These are phyloP conservation scores for Beauveria varroae DNA, from an alignment of 2,329 filamentous ascomycete species.

Conservation along the genomic window DNA sequence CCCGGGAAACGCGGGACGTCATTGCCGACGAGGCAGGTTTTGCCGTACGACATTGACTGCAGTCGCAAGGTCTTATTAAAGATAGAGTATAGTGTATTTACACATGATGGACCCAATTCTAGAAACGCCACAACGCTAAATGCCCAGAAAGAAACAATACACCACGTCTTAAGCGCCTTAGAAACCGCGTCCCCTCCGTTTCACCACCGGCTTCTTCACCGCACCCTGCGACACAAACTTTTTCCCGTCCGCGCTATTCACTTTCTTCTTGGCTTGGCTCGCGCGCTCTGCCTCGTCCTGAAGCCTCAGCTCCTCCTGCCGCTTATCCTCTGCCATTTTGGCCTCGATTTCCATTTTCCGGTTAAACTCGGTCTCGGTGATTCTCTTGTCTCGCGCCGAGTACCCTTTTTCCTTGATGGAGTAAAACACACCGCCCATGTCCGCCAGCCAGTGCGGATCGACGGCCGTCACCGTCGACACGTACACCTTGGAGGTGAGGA, in stretches of 20 bases:
- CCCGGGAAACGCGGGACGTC: slow-evolving; percentile 57
- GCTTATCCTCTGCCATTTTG: slow-evolving; percentile 83
- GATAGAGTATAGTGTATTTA: not conserved
- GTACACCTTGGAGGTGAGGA: slow-evolving; percentile 94
- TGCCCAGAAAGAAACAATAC: not conserved
- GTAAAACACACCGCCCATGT: slow-evolving; percentile 95
- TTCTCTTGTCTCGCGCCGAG: slow-evolving; percentile 73
- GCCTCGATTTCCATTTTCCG: slow-evolving; percentile 86
- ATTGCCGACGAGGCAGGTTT: slow-evolving; percentile 65
- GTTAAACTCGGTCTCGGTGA: slow-evolving; percentile 90
- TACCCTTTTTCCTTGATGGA: slow-evolving; percentile 97
- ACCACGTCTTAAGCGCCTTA: slow-evolving; percentile 19
- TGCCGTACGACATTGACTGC: slow-evolving; percentile 37
- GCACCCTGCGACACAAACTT: slow-evolving; percentile 55
- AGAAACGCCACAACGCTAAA: slow-evolving; percentile 9
- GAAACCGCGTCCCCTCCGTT: slow-evolving; percentile 48
- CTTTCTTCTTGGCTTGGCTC: slow-evolving; percentile 33
- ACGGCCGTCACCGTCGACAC: slow-evolving; percentile 96
- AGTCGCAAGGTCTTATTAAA: too few species aligned
- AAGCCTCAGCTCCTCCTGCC: slow-evolving; percentile 51
- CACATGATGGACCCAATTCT: not conserved
- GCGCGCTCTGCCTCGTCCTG: slow-evolving; percentile 41
- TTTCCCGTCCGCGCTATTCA: slow-evolving; percentile 31
- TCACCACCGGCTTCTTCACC: slow-evolving; percentile 53
- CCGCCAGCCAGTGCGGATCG: slow-evolving; percentile 94